Base-by-base conservation (phyloP, 305 asterid species). In the Lippia alba region DNA sequence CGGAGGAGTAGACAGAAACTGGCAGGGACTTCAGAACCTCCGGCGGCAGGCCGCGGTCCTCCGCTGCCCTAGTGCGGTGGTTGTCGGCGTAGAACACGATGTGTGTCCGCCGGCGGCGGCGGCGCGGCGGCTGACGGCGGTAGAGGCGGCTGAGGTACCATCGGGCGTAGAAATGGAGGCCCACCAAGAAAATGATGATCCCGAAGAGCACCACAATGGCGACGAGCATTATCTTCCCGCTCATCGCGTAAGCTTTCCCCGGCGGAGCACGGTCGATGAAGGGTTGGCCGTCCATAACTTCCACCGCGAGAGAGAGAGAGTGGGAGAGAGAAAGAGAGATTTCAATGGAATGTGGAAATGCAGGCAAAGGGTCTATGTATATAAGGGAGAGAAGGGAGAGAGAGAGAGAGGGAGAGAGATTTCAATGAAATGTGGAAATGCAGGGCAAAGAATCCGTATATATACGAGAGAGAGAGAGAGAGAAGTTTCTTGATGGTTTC, bases 21-120 rank as follows among this genome's bases (percentile, higher is more conserved):
- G 95, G 91, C 0, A 85, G 79, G 5, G 91, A 79, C 0, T 56
- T 68, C 5, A 86, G 76, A 14, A 89, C 86, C 2, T 66, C 77
- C 39, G 76, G 74, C 8, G 80, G 89, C 53, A 89, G 86, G 1
- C 96, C 92, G 11, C 64, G 67, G 48, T 72, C 76, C 14, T 9
- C 51, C 18, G 33, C 63, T 10, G 60, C 5, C 0, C 68, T 76
- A 0, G 68, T 14, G 36, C 74, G 59, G 15, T 54, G 61, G 30
- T 73, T 68, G 55, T 83, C 85, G 4, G 80, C 73, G 71, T 82
- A 70, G 54, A 81, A 66, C 0, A 84, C 83, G 74, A 81, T 66
- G 8, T 83, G 84, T 48, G 79, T 36, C 3, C 77, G 39, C 3
- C 80, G 76, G n/a, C 55, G 76, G 5, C 83, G 75, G 54, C 54